Conservation (phyloP, 352 stramenopile genomes). For the Globisporangium polare region DNA sequence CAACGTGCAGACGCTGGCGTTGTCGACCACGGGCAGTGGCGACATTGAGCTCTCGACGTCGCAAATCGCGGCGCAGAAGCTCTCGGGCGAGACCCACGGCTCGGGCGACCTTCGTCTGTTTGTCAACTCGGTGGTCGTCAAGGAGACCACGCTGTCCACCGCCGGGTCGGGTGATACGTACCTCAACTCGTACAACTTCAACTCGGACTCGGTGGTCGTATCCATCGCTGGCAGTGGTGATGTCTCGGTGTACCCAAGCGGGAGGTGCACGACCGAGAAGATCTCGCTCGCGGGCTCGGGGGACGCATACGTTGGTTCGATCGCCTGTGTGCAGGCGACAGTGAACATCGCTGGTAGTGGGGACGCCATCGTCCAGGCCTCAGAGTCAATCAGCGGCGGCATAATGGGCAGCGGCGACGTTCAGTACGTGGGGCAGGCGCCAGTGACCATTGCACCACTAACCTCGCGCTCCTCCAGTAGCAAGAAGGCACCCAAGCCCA, state of each 20-base stretch:
- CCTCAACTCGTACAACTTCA: conserved; percentile 7
- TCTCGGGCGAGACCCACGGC: neutral
- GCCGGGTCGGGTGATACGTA: conserved; percentile 5
- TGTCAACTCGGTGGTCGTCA: neutral
- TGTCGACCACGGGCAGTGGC: conserved; percentile 4
- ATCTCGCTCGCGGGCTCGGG: conserved; percentile 5
- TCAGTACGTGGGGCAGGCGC: conserved; percentile 18
- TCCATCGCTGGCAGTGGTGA: conserved; percentile 8
- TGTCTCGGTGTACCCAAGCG: conserved; percentile 7
- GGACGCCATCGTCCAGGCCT: conserved; percentile 11
- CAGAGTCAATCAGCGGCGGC: conserved; percentile 2
- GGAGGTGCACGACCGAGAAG: neutral
- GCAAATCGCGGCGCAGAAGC: neutral
- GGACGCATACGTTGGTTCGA: conserved; percentile 8
- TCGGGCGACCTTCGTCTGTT: conserved; percentile 5
- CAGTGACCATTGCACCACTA: conserved; percentile 18
- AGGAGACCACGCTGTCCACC: neutral
- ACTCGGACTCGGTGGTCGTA: neutral
- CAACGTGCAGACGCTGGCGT: conserved; percentile 1
- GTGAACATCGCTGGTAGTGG: conserved; percentile 2
- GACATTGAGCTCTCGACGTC: conserved; percentile 5
- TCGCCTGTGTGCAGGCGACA: neutral
- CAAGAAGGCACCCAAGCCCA: conserved; percentile 19
- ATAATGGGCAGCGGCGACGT: conserved; percentile 16
- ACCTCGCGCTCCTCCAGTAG: conserved; percentile 13